phyloP scores from a whole-genome alignment of 2,329 filamentous ascomycete genomes.

The Dothideomycetes sp. region DNA sequence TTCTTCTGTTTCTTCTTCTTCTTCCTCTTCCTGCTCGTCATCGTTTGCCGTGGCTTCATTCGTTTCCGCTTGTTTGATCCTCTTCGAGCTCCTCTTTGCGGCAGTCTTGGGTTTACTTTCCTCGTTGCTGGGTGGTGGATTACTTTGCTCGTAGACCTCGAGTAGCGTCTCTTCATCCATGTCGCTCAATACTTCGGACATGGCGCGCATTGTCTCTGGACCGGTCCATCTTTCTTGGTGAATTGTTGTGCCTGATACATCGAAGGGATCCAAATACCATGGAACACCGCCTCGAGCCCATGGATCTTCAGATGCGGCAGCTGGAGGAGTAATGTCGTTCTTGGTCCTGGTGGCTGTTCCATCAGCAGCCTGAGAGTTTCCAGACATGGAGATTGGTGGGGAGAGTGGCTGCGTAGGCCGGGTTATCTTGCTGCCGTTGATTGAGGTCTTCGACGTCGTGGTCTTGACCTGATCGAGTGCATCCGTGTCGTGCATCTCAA shows the following conservation, averaged over 20 bases:
- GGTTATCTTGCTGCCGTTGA: not conserved
- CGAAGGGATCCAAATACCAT: slow-evolving; percentile 79
- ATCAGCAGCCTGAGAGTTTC: slow-evolving; percentile 34
- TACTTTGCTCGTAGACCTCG: slow-evolving; percentile 33
- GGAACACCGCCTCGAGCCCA: slow-evolving; percentile 64
- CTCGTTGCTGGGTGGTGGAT: slow-evolving; percentile 1
- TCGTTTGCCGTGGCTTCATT: not conserved
- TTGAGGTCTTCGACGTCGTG: too few species aligned
- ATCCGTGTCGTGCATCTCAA: slow-evolving; percentile 24
- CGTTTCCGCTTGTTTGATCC: slow-evolving; percentile 4
- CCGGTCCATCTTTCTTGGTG: slow-evolving; percentile 66
- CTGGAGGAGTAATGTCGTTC: slow-evolving; percentile 17
- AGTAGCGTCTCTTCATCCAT: slow-evolving; percentile 85
- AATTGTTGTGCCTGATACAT: slow-evolving; percentile 70
- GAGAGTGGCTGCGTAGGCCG: slow-evolving; percentile 26
- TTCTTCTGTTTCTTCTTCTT: slow-evolving; percentile 10
- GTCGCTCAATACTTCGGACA: slow-evolving; percentile 76
- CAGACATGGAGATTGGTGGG: slow-evolving; percentile 29
- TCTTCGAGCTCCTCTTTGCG: slow-evolving; percentile 1
- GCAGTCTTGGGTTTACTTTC: slow-evolving; percentile 9
- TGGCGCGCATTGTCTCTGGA: slow-evolving; percentile 58
- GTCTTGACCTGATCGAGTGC: slow-evolving; percentile 14
- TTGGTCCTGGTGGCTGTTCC: slow-evolving; percentile 22
- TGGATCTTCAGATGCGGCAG: slow-evolving; percentile 18
- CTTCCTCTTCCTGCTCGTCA: slow-evolving; percentile 3